A percentile compares a stretch with the other conserved stretches of the same genome.
Conservation (phyloP, 306 rosid genomes). For the Morella rubra region DNA sequence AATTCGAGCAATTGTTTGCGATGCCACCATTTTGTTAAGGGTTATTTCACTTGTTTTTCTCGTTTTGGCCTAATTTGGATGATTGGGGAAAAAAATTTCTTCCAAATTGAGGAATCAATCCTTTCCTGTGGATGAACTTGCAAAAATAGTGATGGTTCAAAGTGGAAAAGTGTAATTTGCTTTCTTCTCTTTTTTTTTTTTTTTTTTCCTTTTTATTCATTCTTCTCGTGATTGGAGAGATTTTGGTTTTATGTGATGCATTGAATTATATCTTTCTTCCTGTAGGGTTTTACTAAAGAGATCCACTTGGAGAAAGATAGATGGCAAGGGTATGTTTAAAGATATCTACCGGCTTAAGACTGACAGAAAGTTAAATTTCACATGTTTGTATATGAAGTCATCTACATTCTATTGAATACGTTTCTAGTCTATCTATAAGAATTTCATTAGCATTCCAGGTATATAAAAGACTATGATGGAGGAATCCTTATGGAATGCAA, state of each 20-base stretch:
- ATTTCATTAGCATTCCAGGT: slow-evolving; percentile 48
- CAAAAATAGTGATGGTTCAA: neutral
- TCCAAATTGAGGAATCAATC: neutral
- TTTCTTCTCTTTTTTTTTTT: neutral
- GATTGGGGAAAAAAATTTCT: neutral
- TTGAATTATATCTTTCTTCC: slow-evolving; percentile 26
- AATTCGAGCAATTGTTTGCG: no score
- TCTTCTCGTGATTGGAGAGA: neutral
- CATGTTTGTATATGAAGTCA: no score
- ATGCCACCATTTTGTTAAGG: neutral
- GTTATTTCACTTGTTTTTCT: neutral
- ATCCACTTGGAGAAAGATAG: slow-evolving; percentile 92
- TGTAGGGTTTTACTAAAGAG: slow-evolving; percentile 96
- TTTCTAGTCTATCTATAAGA: slow-evolving; percentile 9
- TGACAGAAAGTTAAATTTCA: neutral
- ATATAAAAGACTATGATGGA: slow-evolving; percentile 97
- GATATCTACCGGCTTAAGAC: slow-evolving; percentile 24
- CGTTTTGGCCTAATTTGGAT: neutral
- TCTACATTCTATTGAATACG: neutral
- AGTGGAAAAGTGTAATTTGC: neutral
- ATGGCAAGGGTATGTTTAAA: slow-evolving; percentile 89
- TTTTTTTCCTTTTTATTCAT: neutral
- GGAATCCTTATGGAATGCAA: slow-evolving; percentile 97
- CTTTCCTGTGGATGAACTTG: neutral
- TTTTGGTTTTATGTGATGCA: slow-evolving; percentile 13